These are phyloP conservation scores for Pseudopyrenochaeta lycopersici DNA, from an alignment of 2,329 filamentous ascomycete species.

Conservation along the genomic window DNA sequence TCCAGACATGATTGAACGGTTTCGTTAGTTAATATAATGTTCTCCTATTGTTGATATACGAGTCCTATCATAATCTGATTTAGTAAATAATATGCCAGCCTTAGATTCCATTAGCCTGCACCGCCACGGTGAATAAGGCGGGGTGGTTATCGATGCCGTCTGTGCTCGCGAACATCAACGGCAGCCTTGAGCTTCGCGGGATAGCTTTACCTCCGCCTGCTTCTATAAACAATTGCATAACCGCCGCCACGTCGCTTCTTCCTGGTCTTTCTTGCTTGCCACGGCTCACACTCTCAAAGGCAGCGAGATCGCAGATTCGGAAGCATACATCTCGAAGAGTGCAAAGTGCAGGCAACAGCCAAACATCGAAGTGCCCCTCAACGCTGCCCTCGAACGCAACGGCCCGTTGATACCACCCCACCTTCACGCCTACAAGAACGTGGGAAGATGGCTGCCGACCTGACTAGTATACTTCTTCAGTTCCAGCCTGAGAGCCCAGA, in stretches of 20 bases:
- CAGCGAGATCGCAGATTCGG: not conserved
- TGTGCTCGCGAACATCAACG: conserved; percentile 15
- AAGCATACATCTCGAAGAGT: not conserved
- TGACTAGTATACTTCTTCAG: conserved; percentile 35
- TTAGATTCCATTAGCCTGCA: conserved; percentile 6
- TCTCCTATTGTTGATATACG: no score
- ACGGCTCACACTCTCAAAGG: not conserved
- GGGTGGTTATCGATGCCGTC: conserved; percentile 21
- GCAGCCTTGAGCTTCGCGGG: conserved; percentile 35
- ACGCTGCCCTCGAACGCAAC: conserved; percentile 20
- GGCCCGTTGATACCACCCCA: conserved; percentile 7
- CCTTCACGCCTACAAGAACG: conserved; percentile 4
- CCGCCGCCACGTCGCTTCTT: conserved; percentile 1
- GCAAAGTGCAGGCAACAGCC: not conserved
- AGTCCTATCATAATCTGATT: not conserved
- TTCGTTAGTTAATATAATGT: not conserved
- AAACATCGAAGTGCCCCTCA: conserved; percentile 23
- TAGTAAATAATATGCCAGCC: no score
- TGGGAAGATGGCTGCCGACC: conserved; percentile 40
- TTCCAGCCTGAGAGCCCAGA: conserved; percentile 48
- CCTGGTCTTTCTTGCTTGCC: not conserved
- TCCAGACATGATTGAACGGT: not conserved
- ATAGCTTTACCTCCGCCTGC: conserved; percentile 27
- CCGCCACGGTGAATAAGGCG: conserved; percentile 18
- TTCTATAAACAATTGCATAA: conserved; percentile 15